Evolutionary conservation across 2,329 filamentous ascomycete genomes (phyloP).

Genomic region (Cladosporium oxysporum): DNA sequence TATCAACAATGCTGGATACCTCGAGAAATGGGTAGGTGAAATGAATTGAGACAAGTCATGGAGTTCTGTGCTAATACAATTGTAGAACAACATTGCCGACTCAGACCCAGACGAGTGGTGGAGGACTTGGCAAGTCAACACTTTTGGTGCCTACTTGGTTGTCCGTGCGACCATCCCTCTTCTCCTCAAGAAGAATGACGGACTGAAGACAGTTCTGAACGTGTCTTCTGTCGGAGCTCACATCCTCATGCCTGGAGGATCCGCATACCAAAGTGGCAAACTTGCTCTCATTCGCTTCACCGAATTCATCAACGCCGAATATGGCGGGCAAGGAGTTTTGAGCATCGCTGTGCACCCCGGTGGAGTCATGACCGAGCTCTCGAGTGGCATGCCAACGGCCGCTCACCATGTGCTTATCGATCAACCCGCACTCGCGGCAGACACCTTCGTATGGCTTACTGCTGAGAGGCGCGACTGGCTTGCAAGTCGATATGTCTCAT

Average conservation of each 20-base stretch:
- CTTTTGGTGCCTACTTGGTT: constrained; percentile 46
- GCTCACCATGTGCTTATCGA: constrained; percentile 32
- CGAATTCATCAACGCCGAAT: constrained; percentile 49
- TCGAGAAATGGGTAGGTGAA: constrained; percentile 18
- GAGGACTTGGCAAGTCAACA: constrained; percentile 52
- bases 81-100: constrained; percentile 26
- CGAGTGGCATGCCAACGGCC: constrained; percentile 39
- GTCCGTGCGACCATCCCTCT: constrained; percentile 50
- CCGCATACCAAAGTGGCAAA: constrained; percentile 52
- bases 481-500: constrained; percentile 40
- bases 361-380: constrained; percentile 48
- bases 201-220: constrained; percentile 47
- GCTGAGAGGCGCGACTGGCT: constrained; percentile 43
- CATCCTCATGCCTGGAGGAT: constrained; percentile 29
- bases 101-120: constrained; percentile 47
- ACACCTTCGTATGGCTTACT: constrained; percentile 38
- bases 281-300: constrained; percentile 49
- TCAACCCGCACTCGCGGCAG: constrained; percentile 35
- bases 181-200: constrained; percentile 34
- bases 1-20: constrained; percentile 41
- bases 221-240: constrained; percentile 46
- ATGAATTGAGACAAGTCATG: not conserved
- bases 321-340: constrained; percentile 46
- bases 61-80: not conserved
- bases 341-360: constrained; percentile 51